Base-by-base conservation (phyloP, 1,139 yeast genomes). In the Taiozyma sp. region DNA sequence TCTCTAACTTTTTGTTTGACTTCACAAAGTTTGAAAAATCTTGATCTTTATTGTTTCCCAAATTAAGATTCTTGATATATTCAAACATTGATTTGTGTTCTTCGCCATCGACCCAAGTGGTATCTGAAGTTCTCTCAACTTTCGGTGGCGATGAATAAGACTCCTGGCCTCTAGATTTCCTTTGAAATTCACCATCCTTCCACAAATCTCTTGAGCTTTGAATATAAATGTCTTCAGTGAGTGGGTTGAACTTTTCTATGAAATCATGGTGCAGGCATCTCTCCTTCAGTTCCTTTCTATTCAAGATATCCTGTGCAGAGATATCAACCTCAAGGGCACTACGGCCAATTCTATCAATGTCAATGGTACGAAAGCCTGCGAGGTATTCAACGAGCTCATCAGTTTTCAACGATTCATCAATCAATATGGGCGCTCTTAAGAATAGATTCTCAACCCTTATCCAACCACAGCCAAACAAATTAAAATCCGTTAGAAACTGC, bases 391-490 rank as follows among this genome's bases (percentile, higher is more conserved):
- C 57, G 12, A 71, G 54, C 2, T 64, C 67, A 1, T 60, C 60
- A 4, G 66, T 66, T 44, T 54, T 56, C 47, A 62, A 46, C 9
- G 63, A 44, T 8, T 65, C 65, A n/a, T 63, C 55, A 44, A 62
- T 62, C 10, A 70, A 51, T 10, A 72, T 57, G 1, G 77, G 77
- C 1, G 60, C 51, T 44, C 77, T 54, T 40, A 72, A 70, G 53
- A 58, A 68, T 19, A 71, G 59, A 24, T 62, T 59, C 2, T 54
- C 55, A 2, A 53, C 78, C 50, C 75, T 70, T 38, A 93, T 56
- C 91, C 95, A 87, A 7, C 86, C 84, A 66, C 97, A 89, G 0
- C 97, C 96, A 65, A 78, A 89, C 40, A 92, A 69, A 62, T 92
- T 92, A 67, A 78, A 90, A 63, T 95, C 99, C 0, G 89, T 75